Base-by-base conservation (phyloP, 78 protist species). In the Tieghemostelium lacteum region DNA sequence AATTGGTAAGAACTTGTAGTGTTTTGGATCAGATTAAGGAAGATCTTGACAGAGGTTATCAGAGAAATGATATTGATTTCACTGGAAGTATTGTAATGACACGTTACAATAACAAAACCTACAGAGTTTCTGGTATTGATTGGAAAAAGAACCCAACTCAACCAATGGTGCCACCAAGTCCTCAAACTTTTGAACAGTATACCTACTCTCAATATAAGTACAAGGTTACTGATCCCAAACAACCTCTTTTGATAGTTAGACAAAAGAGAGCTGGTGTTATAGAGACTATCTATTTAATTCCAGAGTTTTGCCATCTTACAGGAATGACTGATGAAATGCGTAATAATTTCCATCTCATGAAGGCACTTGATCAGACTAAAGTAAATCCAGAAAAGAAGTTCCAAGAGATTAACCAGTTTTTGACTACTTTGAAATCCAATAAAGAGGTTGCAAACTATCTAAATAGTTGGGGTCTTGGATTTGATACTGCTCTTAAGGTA, bases 241-340 rank as follows among this genome's bases (percentile, higher is more conserved):
- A 80, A 67, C 88, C 88, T 66, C 49, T 80, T 1, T 29, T 80
- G 16, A 49, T 31, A 19, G 28, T 57, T 17, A 55, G 31, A 2
- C 5, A 55, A 3, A 12, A 16, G 31, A 58, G 0, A 14, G 37
- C 0, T 33, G 88, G 66, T 36, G 49, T 19, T 17, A 6, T 19
- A 16, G 42, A 66, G 29, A 42, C n/a, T 1, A 52, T 67, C 45
- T 67, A 39, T 40, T 10, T 80, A 1, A 37, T 80, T 14, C 88
- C 88, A n/a, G 88, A 80, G n/a, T n/a, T 80, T 20, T 66, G 63
- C 20, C 34, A 54, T 29, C 55, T 54, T n/a, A 80, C 88, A 24
- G 88, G 88, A 39, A 20, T 73, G 42, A 3, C n/a, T 36, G 66
- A 50, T 3, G 78, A 73, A n/a, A 55, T 73, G 26, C 28, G 52